phyloP scores from a whole-genome alignment of 176 grass and related monocot genomes.

The Triticum urartu region DNA sequence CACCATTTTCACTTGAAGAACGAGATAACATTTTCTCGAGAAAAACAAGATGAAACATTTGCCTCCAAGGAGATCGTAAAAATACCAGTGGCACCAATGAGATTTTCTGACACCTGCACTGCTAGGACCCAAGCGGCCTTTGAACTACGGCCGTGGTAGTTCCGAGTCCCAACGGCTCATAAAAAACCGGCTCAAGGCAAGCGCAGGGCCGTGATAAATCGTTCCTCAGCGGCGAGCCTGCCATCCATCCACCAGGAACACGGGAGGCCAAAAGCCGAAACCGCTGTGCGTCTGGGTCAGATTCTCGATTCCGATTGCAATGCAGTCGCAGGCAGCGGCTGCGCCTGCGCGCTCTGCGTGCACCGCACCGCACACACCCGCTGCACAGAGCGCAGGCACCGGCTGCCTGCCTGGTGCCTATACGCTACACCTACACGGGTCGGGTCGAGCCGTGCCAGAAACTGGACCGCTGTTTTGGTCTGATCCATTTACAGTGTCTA shows the following conservation, averaged over 20 bases:
- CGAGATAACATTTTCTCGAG: too few species aligned
- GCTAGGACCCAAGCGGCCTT: background rate
- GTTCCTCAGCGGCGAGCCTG: background rate
- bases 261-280: background rate
- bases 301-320: conserved; percentile 17
- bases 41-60: too few species aligned
- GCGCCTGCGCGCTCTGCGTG: background rate
- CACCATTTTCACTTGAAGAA: background rate
- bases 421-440: background rate
- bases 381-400: background rate
- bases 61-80: too few species aligned
- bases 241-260: background rate
- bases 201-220: background rate
- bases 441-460: background rate
- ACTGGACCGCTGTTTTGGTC: conserved; percentile 21
- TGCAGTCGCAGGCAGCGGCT: background rate
- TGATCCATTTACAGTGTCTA: background rate
- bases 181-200: background rate
- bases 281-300: background rate
- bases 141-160: background rate
- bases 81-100: too few species aligned
- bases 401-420: background rate
- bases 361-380: background rate
- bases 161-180: conserved; percentile 30
- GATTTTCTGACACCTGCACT: background rate